Conservation (phyloP, 2,329 filamentous ascomycete species). For the Fusarium praegraminearum region DNA sequence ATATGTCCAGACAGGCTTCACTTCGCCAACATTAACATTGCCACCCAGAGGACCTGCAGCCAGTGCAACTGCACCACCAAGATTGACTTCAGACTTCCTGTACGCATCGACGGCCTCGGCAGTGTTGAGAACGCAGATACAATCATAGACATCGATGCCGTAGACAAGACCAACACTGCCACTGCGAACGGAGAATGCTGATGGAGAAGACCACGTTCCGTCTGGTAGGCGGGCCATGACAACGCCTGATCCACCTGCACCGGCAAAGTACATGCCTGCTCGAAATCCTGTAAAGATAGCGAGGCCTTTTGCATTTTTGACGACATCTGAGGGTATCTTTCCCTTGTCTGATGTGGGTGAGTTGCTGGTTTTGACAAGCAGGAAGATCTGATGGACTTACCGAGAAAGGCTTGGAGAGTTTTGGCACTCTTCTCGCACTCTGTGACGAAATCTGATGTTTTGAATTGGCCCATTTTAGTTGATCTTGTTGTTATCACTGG, state of each 20-base stretch:
- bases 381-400: neutral
- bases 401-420: conserved; percentile 7
- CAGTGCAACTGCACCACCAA: conserved; percentile 9
- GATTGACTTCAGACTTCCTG: conserved; percentile 7
- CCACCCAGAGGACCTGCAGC: conserved; percentile 9
- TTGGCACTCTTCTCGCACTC: conserved; percentile 20
- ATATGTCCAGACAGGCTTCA: conserved; percentile 22
- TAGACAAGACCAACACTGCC: conserved; percentile 22
- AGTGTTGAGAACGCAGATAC: conserved; percentile 12
- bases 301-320: conserved; percentile 14
- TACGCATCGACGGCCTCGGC: conserved; percentile 11
- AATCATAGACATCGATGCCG: conserved; percentile 19
- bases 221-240: neutral
- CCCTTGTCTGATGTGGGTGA: neutral
- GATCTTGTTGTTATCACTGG: rapidly evolving
- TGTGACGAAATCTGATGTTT: neutral
- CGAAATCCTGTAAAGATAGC: conserved; percentile 17
- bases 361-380: rapidly evolving
- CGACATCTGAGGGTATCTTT: neutral
- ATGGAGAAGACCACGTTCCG: neutral
- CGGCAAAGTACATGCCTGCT: conserved; percentile 23
- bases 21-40: neutral
- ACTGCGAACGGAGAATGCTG: conserved; percentile 20
- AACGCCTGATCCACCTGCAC: conserved; percentile 14
- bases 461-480: conserved; percentile 5